phyloP scores from a whole-genome alignment of 2,329 filamentous ascomycete genomes.

The Thyridium curvatum region DNA sequence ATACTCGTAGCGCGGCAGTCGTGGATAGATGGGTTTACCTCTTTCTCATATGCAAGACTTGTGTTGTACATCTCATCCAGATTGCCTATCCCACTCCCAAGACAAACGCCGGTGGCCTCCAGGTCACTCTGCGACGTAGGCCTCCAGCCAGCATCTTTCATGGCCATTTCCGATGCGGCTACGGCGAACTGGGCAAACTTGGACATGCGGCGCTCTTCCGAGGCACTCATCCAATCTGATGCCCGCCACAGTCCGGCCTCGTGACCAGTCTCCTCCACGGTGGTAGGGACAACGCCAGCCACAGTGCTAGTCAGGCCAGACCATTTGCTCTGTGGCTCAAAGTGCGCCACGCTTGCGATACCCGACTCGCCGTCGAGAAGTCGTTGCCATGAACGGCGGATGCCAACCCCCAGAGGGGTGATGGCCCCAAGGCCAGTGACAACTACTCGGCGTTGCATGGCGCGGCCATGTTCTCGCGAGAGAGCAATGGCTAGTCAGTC shows the following conservation, averaged over 20 bases:
- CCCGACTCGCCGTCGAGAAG: conserved; percentile 76
- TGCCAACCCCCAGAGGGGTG: conserved; percentile 76
- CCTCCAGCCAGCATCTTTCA: conserved; percentile 75
- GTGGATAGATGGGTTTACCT: conserved; percentile 43
- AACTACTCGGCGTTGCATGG: conserved; percentile 63
- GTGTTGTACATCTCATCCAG: conserved; percentile 86
- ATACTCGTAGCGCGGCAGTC: conserved; percentile 1
- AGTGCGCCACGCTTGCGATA: conserved; percentile 64
- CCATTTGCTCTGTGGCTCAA: conserved; percentile 54
- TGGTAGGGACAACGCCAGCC: conserved; percentile 69
- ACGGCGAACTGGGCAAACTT: conserved; percentile 87
- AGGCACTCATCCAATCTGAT: conserved; percentile 44
- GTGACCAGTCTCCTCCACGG: conserved; percentile 12
- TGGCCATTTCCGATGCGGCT: conserved; percentile 78
- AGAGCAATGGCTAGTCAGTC: no score
- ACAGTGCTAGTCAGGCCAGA: conserved; percentile 74
- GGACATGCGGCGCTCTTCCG: conserved; percentile 74
- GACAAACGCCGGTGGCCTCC: conserved; percentile 78
- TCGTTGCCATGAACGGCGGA: conserved; percentile 71
- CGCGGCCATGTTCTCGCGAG: conserved; percentile 29
- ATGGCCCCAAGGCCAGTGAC: conserved; percentile 79
- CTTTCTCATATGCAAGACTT: conserved; percentile 66
- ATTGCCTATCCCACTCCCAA: conserved; percentile 94
- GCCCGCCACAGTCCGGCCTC: conserved; percentile 37
- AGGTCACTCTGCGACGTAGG: conserved; percentile 53